Base-by-base conservation (phyloP, 2,329 filamentous ascomycete genomes). In the Pezicula rhizophila region DNA sequence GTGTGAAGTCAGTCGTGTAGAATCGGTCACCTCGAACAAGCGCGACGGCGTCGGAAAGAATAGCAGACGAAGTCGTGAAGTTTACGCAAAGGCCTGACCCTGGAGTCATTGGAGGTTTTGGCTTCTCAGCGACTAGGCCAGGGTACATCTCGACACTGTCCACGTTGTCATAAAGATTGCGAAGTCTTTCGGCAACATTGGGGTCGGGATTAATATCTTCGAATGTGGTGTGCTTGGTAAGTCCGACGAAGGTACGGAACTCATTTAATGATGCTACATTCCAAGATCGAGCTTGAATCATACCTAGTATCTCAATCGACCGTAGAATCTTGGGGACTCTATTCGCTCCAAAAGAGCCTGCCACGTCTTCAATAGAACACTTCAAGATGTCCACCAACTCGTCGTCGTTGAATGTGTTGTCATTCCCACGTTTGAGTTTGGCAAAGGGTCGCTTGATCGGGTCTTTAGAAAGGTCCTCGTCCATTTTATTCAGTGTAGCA, bases 131-230 rank as follows among this genome's bases (percentile, higher is more conserved):
- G 52, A 86, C 76, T 1, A 87, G 66, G 8, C 84, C 84, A 0
- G 84, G 83, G 58, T 87, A 87, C 5, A 87, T 70, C 60, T 88
- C 84, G 11, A 88, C 79, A 61, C 77, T 78, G 44, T 64, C 61
- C 5, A 60, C 60, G 41, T 56, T 54, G 52, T 87, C 84, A 64
- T 90, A 90, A 10, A 93, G 73, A 48, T 82, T 73, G 14, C 76
- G 73, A 4, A 90, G 74, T 23, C 80, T 72, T 42, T 84, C 75
- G 2, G 86, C 79, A 14, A 92, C 78, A 12, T 79, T 77, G 0
- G 84, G 84, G 57, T 93, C 84, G 0, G 84, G 81, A 65, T 91
- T 93, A 69, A 95, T 90, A 45, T 91, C 87, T 64, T 91, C 86
- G 52, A 95, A 95, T 0, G 75, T 85, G 18, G 83, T 79, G 61